A percentile compares a stretch with the other conserved stretches of the same genome.
These are phyloP conservation scores for Fusarium abutilonis DNA, from an alignment of 2,329 filamentous ascomycete species.

Conservation along the genomic window DNA sequence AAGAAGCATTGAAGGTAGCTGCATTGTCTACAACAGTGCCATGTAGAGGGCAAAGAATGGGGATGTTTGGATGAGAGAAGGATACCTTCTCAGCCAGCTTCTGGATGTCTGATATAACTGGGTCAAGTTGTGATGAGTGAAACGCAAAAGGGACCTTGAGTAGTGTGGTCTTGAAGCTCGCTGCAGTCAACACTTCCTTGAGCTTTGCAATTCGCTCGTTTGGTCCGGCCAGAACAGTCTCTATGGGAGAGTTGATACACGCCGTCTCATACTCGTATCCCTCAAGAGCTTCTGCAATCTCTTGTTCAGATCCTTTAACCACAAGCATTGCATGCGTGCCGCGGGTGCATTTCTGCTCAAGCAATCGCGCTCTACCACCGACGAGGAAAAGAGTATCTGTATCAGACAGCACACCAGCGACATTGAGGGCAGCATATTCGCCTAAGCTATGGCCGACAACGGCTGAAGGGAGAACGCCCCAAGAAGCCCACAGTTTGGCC, in stretches of 20 bases:
- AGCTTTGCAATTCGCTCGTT: slow-evolving; percentile 19
- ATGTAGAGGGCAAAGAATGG: slow-evolving; percentile 25
- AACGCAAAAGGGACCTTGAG: slow-evolving; percentile 53
- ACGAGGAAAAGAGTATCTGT: slow-evolving; percentile 71
- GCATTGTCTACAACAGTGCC: slow-evolving; percentile 20
- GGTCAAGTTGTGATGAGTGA: slow-evolving; percentile 52
- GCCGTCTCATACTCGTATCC: slow-evolving; percentile 52
- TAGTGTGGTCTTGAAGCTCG: slow-evolving; percentile 45
- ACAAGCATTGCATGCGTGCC: slow-evolving; percentile 51
- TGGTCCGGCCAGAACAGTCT: slow-evolving; percentile 60
- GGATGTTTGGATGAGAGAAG: slow-evolving; percentile 16
- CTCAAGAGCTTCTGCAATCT: slow-evolving; percentile 10
- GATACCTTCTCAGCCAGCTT: slow-evolving; percentile 9
- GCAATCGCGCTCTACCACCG: slow-evolving; percentile 65
- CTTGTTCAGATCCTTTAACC: slow-evolving; percentile 40
- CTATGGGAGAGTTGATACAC: slow-evolving; percentile 71
- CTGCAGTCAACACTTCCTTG: slow-evolving; percentile 12
- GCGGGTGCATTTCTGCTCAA: slow-evolving; percentile 63
- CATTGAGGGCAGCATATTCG: slow-evolving; percentile 59
- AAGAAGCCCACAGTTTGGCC: slow-evolving; percentile 52
- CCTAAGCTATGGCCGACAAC: slow-evolving; percentile 60
- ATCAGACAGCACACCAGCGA: slow-evolving; percentile 70
- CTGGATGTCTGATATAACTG: slow-evolving; percentile 60
- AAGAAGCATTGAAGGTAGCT: slow-evolving; percentile 18
- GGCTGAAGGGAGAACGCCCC: slow-evolving; percentile 54